Evolutionary conservation across 768 basidiomycete genomes (phyloP), one percentile per base, ranked within the genome.

Genomic region (Coprinopsis marcescibilis): DNA sequence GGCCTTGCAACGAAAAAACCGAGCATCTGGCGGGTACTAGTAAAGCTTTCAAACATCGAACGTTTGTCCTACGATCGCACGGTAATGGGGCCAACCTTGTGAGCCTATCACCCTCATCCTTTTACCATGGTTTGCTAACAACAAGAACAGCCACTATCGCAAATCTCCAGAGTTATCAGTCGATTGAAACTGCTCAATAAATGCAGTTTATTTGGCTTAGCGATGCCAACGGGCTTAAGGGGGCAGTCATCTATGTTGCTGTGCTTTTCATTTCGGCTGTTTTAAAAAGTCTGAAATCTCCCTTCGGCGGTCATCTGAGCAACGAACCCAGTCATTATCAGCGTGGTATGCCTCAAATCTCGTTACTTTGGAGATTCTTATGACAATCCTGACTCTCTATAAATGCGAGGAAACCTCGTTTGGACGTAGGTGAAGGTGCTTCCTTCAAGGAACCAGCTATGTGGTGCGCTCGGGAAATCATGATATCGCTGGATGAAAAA

Each of bases 381-480:
- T 13, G 38, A 23, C 17, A 19, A 40, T 40, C 20, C 17, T 23
- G 38, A 10, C 21, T 8, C 4, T 15, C 21, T 20, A 40, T 32
- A 15, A 8, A 10, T 21, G 21, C 20, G 15, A 20, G 20, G 5
- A 40, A 4, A 17, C 7, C 11, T 24, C 11, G 38, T 40, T 24
- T 24, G 20, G 21, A 19, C 17, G 15, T 10, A 10, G 21, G 10
- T 40, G 7, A 20, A 10, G 25, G 38, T 10, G 21, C 17, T 40
- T 24, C 38, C 17, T 17, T 6, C 20, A 17, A 10, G 6, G 20
- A 40, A 24, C 48, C 42, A 43, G 47, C 38, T 14, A 49, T 27
- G 8, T 43, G 48, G 42, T 37, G 48, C 48, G 25, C n/a, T 35
- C 42, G 48, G 40, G 42, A n/a, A 49, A 49, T 29, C 33, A 25